Conservation (phyloP, 2,329 filamentous ascomycete species). For the Camptophora hylomeconis region DNA sequence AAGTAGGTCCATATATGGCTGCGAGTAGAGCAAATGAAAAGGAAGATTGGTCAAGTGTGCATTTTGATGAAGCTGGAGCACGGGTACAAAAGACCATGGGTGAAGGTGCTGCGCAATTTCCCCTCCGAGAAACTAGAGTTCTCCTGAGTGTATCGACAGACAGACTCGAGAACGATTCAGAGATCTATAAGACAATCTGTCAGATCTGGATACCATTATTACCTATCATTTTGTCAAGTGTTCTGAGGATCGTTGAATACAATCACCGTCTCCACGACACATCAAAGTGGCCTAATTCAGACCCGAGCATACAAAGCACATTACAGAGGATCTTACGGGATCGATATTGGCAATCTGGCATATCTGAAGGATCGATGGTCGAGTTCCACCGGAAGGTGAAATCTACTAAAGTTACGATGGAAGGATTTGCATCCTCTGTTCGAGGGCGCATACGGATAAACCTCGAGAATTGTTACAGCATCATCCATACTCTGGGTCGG, state of each 20-base stretch:
- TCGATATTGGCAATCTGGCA: conserved; percentile 95
- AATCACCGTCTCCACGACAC: conserved; percentile 87
- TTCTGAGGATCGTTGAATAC: conserved; percentile 74
- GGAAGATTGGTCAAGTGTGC: conserved; percentile 67
- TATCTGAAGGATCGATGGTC: conserved; percentile 87
- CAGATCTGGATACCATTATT: conserved; percentile 77
- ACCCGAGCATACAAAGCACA: conserved; percentile 60
- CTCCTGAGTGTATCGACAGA: conserved; percentile 90
- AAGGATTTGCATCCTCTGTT: conserved; percentile 88
- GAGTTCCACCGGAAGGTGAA: conserved; percentile 91
- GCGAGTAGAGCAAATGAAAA: conserved; percentile 60
- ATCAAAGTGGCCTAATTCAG: conserved; percentile 66
- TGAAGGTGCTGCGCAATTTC: conserved; percentile 53
- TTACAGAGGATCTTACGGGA: conserved; percentile 80
- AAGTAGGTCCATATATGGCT: conserved; percentile 67
- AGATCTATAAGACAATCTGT: conserved; percentile 62
- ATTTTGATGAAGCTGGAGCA: conserved; percentile 67
- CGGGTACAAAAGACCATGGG: conserved; percentile 67
- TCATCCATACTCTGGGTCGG: conserved; percentile 84
- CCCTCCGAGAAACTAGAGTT: conserved; percentile 76
- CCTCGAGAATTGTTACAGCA: conserved; percentile 84
- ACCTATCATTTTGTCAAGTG: conserved; percentile 66
- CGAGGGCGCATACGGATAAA: conserved; percentile 80
- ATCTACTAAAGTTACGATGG: conserved; percentile 75
- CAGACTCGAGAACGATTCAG: conserved; percentile 61